Evolutionary conservation across 768 basidiomycete species (phyloP).

Genomic region (Tylopilus sp.): DNA sequence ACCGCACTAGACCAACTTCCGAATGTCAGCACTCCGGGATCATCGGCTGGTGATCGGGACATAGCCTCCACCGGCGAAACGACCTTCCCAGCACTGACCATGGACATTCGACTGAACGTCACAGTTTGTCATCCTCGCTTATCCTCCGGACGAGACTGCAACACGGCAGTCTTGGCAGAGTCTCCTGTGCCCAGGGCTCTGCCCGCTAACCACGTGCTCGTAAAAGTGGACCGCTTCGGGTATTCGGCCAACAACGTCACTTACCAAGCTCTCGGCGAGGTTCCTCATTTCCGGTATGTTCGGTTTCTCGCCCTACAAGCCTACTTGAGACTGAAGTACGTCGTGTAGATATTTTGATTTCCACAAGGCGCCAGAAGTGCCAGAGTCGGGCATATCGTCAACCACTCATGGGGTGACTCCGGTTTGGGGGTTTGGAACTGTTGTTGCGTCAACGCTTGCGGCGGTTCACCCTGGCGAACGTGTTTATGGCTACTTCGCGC

Average conservation of each 20-base stretch:
- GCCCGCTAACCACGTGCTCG: conserved; percentile 47
- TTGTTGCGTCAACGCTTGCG: conserved; percentile 47
- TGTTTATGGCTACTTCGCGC: conserved; percentile 61
- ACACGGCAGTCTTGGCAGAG: conserved; percentile 26
- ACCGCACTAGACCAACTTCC: too few species aligned
- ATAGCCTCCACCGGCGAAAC: too few species aligned
- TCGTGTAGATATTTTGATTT: conserved; percentile 67
- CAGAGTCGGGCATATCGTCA: conserved; percentile 33
- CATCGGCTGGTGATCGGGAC: too few species aligned
- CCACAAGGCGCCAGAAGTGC: conserved; percentile 44
- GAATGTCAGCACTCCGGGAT: too few species aligned
- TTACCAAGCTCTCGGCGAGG: conserved; percentile 55
- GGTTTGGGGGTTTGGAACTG: conserved; percentile 70
- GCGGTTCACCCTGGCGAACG: conserved; percentile 53
- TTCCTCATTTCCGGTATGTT: conserved; percentile 37
- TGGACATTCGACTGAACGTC: conserved; percentile 24
- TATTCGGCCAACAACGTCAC: conserved; percentile 72
- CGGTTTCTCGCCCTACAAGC: not conserved
- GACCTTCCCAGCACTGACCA: not conserved
- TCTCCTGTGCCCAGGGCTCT: conserved; percentile 18
- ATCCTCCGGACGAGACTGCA: conserved; percentile 33
- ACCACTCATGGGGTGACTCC: conserved; percentile 61
- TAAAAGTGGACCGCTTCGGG: conserved; percentile 63
- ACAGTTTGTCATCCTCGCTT: conserved; percentile 40
- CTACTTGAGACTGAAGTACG: not conserved